Base-by-base conservation (phyloP, 2,329 filamentous ascomycete genomes). In the Emergomyces africanus region DNA sequence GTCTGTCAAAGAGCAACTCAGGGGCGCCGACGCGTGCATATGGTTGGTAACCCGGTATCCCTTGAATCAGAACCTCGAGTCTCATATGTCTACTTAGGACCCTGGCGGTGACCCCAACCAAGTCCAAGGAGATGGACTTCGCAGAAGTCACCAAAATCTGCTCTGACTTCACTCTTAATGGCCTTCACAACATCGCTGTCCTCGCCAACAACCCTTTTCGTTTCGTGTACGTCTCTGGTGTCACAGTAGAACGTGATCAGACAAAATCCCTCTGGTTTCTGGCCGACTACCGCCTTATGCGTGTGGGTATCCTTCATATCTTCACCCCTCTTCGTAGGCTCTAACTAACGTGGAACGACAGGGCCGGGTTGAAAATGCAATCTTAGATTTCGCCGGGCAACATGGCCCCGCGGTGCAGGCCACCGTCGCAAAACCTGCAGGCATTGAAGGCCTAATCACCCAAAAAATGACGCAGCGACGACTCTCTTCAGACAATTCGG, bases 1-100 rank as follows among this genome's bases (percentile, higher is more conserved):
- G 0, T 69, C 76, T 14, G 66, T 79, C 23, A 60, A 80, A 10
- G 57, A 67, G 14, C 68, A 74, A 25, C 66, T 79, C 5, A 68
- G 70, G 59, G 75, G 72, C 28, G 74, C 75, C 5, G 72, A 76
- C 59, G 76, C 71, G 8, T 79, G 76, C 64, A 75, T 79, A 25
- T 80, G 76, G 76, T 73, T 65, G 2, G 46, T 18, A 30, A 30
- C 2, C 23, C 10, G 10, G 30, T 12, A 18, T 18, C 5, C 9
- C 15, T 5, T 20, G 23, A 20, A 49, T 49, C 46, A 49, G 15
- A 1, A 46, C 42, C 18, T 6, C 39, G 14, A 9, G 23, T 49
- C 46, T 49, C 23, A 49, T 14, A 18, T 18, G 23, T 49, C 46
- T 30, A 30, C 6, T 3, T 49, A 49, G 46, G 46, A 15, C 23